phyloP scores from a whole-genome alignment of 176 grass and related monocot genomes.

The Bolboschoenus planiculmis region DNA sequence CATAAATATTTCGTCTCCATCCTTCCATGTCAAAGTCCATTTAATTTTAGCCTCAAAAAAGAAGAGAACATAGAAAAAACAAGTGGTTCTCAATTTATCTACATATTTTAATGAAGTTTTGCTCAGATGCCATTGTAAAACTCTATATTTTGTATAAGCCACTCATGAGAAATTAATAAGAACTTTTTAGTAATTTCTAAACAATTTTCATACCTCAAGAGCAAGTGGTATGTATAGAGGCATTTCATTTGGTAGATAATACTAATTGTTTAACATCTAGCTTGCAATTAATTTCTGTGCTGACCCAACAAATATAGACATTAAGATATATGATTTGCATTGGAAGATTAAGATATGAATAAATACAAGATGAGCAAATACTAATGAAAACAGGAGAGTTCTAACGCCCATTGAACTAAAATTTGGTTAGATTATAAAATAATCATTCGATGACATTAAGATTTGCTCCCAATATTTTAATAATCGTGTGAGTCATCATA shows the following conservation, averaged over 20 bases:
- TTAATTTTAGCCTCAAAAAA: constrained; percentile 14
- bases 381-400: too few species aligned
- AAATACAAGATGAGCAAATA: neutral
- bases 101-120: neutral
- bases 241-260: neutral
- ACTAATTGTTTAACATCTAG: neutral
- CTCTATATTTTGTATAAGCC: neutral
- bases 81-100: neutral
- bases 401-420: too few species aligned
- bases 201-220: neutral
- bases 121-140: constrained; percentile 5
- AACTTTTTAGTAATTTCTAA: neutral
- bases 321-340: neutral
- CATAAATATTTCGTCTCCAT: neutral
- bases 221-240: neutral
- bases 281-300: neutral
- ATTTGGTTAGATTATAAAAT: too few species aligned
- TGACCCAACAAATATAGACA: neutral
- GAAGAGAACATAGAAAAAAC: neutral
- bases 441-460: too few species aligned
- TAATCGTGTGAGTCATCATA: too few species aligned
- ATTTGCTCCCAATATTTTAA: too few species aligned
- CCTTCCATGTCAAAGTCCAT: neutral
- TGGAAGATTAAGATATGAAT: neutral
- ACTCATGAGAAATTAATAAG: neutral